Base-by-base conservation (phyloP, 192 early-diverging fungal genomes). In the Rhizophagus clarus region DNA sequence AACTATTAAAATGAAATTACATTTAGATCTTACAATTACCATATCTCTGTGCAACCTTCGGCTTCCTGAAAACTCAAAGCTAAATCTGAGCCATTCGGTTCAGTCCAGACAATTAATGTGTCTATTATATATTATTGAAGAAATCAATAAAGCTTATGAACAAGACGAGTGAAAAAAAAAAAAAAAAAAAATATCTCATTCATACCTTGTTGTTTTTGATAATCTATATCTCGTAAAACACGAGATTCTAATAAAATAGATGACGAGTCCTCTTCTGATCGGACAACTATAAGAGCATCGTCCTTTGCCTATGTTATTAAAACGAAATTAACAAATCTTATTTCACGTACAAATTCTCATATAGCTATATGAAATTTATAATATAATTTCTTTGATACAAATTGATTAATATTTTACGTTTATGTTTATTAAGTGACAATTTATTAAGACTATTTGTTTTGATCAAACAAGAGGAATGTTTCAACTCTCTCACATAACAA, bases 41-140 rank as follows among this genome's bases (percentile, higher is more conserved):
- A 81, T 85, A 85, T 90, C 40, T 94, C 92, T 29, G 88, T 84
- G 74, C 97, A 97, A 63, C 95, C 96, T n/a, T 89, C 93, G 60
- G 90, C 88, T 79, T 95, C 93, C 87, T 97, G 94, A 85, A 99
- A 99, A 79, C 95, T 96, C 32, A 99, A 88, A 12, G 97, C 97
- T 40, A 97, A 85, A 82, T 99, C 96, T 37, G 88, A 81, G 15
- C 91, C 91, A 56, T 89, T 88, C 20, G 87, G 84, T 81, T 96
- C 94, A 10, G 91, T 90, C 96, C 97, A 98, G n/a, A 97, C 93
- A 87, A 98, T 96, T 77, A 97, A 84, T 40, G 97, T 97, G 31
- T 94, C 96, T 95, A 90, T 80, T 74, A 78, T 67, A 56, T 12
- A 70, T 45, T 26, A 68, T 61, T 80, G 49, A 79, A 61, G 42